Conservation (phyloP, 2,329 filamentous ascomycete species). For the Nothophaeocryptopus gaeumannii region DNA sequence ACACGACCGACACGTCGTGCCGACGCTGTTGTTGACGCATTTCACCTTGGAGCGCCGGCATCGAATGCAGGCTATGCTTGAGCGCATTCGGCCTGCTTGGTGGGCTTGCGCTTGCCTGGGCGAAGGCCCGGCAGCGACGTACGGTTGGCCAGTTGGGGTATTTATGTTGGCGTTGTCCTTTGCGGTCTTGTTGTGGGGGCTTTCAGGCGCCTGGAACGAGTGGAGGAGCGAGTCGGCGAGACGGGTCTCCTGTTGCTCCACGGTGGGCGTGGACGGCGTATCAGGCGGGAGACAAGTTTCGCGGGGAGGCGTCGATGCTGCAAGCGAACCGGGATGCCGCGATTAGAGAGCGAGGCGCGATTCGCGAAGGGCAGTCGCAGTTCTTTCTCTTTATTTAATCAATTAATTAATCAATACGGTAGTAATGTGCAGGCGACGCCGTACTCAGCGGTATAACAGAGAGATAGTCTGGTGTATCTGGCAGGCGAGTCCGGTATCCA, state of each 20-base stretch:
- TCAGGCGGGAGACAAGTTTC: no score
- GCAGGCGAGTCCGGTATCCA: no score
- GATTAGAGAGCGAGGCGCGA: no score
- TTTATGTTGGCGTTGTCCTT: slow-evolving; percentile 13
- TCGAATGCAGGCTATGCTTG: slow-evolving; percentile 73
- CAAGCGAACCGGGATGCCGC: no score
- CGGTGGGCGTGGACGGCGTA: slow-evolving; percentile 14
- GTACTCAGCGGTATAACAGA: no score
- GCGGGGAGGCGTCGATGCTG: no score
- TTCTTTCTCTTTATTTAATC: no score
- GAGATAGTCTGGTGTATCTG: no score
- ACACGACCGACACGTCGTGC: slow-evolving; percentile 71
- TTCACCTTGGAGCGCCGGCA: slow-evolving; percentile 83
- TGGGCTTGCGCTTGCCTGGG: slow-evolving; percentile 30
- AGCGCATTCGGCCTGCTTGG: slow-evolving; percentile 57
- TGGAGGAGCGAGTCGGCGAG: slow-evolving; percentile 26
- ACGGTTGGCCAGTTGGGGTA: slow-evolving; percentile 14
- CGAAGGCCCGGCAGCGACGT: slow-evolving; percentile 26
- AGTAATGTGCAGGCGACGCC: no score
- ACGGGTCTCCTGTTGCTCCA: slow-evolving; percentile 19
- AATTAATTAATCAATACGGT: no score
- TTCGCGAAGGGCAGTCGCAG: no score
- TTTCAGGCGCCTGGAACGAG: slow-evolving; percentile 16
- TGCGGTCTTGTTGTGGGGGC: slow-evolving; percentile 7
- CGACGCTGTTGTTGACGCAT: slow-evolving; percentile 74